Percentiles rank a stretch among this genome's conserved stretches.
Evolutionary conservation across 495 filamentous ascomycete species (phyloP).

Genomic region (Aspergillus mulundensis): DNA sequence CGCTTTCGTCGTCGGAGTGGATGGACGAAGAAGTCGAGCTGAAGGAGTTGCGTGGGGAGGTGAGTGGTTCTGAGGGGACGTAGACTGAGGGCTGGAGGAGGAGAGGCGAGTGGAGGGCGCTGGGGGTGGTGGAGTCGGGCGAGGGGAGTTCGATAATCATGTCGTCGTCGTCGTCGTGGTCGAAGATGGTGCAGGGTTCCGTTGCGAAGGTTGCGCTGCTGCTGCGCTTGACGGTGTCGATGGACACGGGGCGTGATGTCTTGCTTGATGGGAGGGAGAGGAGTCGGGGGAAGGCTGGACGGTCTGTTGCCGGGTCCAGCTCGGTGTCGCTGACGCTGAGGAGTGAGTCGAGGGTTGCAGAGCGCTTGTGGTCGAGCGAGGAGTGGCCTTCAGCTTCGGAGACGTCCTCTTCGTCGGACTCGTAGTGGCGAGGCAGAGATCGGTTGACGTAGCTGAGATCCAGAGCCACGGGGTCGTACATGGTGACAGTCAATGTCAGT

Average conservation of each 20-base stretch:
- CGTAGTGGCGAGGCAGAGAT: constrained; percentile 36
- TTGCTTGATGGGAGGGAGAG: constrained; percentile 27
- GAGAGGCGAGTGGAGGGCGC: constrained; percentile 26
- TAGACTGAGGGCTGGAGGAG: constrained; percentile 35
- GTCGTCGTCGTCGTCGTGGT: constrained; percentile 28
- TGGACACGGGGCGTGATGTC: constrained; percentile 33
- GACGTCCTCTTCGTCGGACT: constrained; percentile 44
- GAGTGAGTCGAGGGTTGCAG: constrained; percentile 27
- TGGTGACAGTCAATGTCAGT: background rate
- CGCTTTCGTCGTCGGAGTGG: constrained; percentile 32
- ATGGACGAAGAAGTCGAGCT: constrained; percentile 33
- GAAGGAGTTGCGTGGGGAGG: constrained; percentile 14
- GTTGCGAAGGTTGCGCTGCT: constrained; percentile 33
- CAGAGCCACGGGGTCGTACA: constrained; percentile 32
- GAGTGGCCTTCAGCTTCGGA: constrained; percentile 33
- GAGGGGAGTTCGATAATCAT: constrained; percentile 39
- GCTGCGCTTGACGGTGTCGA: constrained; percentile 41
- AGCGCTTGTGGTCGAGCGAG: constrained; percentile 24
- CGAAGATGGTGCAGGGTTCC: constrained; percentile 32
- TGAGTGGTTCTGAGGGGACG: constrained; percentile 25
- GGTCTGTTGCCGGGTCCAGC: constrained; percentile 22
- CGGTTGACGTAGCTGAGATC: constrained; percentile 36
- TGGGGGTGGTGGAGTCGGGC: constrained; percentile 26
- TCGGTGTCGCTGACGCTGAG: constrained; percentile 31
- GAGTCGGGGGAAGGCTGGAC: constrained; percentile 11